A percentile compares a stretch with the other conserved stretches of the same genome.
These are phyloP conservation scores for Microbotryum intermedium DNA, from an alignment of 1,284 basidiomycete genomes.

Conservation along the genomic window DNA sequence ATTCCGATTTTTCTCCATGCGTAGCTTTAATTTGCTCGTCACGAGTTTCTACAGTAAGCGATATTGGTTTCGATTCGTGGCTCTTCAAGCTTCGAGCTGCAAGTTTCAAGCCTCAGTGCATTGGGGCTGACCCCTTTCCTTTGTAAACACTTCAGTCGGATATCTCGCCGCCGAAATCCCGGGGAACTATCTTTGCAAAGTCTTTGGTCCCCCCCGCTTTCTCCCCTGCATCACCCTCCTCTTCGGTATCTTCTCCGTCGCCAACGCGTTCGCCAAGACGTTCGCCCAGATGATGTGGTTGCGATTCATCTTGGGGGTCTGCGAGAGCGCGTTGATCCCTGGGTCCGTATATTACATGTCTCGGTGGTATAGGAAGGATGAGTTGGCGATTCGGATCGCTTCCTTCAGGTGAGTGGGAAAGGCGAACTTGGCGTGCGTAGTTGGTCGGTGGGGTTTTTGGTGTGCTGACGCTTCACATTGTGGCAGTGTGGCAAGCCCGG, in stretches of 20 bases:
- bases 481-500: no score
- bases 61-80: no score
- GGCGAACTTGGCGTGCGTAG: no score
- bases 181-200: constrained; percentile 50
- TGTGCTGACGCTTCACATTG: no score
- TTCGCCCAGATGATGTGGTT: constrained; percentile 33
- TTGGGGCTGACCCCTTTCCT: no score
- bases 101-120: no score
- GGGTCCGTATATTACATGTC: constrained; percentile 35
- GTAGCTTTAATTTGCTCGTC: constrained; percentile 28
- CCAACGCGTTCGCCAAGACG: constrained; percentile 27
- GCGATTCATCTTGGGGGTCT: constrained; percentile 28
- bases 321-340: constrained; percentile 15
- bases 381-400: constrained; percentile 36
- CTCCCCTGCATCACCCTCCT: constrained; percentile 34
- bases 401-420: no score
- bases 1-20: no score
- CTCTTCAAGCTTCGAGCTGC: no score
- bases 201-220: constrained; percentile 45
- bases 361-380: constrained; percentile 39
- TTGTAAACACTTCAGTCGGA: no score
- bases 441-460: no score
- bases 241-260: constrained; percentile 26
- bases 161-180: constrained; percentile 54
- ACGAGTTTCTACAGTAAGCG: constrained; percentile 33